These are phyloP conservation scores for Glycyrrhiza uralensis DNA, from an alignment of 306 rosid genomes.

Conservation along the genomic window DNA sequence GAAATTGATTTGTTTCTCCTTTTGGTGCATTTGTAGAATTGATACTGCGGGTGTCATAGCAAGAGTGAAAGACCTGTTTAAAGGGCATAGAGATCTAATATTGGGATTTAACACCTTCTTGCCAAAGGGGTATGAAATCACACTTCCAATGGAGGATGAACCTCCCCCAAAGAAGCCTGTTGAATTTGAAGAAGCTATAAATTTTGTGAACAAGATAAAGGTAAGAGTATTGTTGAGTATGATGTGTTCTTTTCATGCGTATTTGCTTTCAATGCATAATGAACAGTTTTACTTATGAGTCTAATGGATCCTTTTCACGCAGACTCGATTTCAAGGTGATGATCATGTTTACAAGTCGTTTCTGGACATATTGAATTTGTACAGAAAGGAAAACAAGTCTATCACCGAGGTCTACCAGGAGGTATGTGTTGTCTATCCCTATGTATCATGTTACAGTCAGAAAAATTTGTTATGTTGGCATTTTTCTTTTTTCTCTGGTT, in stretches of 20 bases:
- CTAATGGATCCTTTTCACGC: constrained; percentile 41
- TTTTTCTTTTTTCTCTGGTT: not conserved
- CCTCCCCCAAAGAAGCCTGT: constrained; percentile 81
- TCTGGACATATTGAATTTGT: constrained; percentile 92
- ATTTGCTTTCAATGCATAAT: not conserved
- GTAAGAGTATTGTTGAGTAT: constrained; percentile 33
- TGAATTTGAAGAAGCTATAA: constrained; percentile 95
- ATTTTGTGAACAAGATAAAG: constrained; percentile 96
- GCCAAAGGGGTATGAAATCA: constrained; percentile 96
- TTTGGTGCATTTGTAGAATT: constrained; percentile 58
- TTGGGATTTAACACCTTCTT: constrained; percentile 98
- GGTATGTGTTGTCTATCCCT: constrained; percentile 47
- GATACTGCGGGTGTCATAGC: constrained; percentile 93
- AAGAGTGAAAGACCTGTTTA: constrained; percentile 92
- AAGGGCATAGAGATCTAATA: constrained; percentile 85
- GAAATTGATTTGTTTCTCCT: constrained; percentile 34
- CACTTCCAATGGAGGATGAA: constrained; percentile 86
- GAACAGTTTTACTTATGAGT: constrained; percentile 26
- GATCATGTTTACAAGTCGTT: constrained; percentile 90
- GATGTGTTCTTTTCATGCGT: not conserved
- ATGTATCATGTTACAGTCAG: constrained; percentile 10
- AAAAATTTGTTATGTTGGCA: not conserved
- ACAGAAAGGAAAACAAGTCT: constrained; percentile 90
- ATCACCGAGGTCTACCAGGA: constrained; percentile 80
- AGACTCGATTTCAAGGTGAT: constrained; percentile 93